Evolutionary conservation across 176 grass and related monocot genomes (phyloP).

Genomic region (Juncus effusus): DNA sequence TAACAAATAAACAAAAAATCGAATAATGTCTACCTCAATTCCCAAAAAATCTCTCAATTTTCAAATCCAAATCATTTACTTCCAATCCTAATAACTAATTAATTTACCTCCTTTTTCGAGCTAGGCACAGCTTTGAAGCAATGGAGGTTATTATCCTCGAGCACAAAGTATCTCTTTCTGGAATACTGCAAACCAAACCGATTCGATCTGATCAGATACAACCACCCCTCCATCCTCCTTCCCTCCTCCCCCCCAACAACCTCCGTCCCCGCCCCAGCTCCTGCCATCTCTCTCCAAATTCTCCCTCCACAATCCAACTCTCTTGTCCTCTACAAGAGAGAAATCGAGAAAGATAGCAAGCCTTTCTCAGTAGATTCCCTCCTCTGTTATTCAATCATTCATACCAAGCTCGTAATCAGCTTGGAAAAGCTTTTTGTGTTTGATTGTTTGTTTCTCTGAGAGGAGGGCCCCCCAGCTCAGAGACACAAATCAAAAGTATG

Average conservation of each 20-base stretch:
- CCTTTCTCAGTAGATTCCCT: too few relatives aligned
- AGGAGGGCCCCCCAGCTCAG: slow-evolving; percentile 18
- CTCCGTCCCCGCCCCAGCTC: background rate
- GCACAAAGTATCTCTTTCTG: slow-evolving; percentile 91
- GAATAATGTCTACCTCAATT: background rate
- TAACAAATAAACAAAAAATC: slow-evolving; percentile 1
- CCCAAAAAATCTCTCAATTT: slow-evolving; percentile 10
- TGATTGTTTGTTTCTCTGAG: background rate
- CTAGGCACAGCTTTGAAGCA: slow-evolving; percentile 71
- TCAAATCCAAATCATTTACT: background rate
- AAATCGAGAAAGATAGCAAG: too few relatives aligned
- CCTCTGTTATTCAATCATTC: background rate
- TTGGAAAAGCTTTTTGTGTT: background rate
- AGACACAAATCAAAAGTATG: slow-evolving; percentile 3
- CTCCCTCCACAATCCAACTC: slow-evolving; percentile 13
- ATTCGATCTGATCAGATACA: slow-evolving; percentile 89
- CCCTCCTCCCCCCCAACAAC: slow-evolving; percentile 17
- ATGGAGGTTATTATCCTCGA: slow-evolving; percentile 60
- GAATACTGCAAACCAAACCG: slow-evolving; percentile 72
- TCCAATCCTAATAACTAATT: background rate
- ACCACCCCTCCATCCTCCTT: slow-evolving; percentile 79
- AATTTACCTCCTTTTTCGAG: slow-evolving; percentile 62
- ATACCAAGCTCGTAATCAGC: background rate
- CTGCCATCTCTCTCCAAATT: slow-evolving; percentile 22
- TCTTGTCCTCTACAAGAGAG: background rate